Evolutionary conservation across 495 filamentous ascomycete species (phyloP).

Genomic region (Penicillium nucicola): DNA sequence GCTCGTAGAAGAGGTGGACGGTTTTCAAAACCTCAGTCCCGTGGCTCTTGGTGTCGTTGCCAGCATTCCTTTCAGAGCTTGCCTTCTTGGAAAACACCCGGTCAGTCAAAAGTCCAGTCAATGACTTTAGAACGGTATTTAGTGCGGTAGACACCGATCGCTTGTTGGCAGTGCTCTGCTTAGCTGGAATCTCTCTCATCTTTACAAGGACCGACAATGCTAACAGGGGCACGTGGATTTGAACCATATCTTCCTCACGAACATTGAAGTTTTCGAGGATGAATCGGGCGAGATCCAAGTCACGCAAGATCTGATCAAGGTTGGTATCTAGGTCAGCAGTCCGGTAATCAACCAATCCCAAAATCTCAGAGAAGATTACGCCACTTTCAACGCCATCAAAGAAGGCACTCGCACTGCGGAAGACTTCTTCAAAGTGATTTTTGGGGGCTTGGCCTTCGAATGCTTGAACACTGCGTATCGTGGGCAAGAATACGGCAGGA

Average conservation of each 20-base stretch:
- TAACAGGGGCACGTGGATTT: constrained; percentile 76
- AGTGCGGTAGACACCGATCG: constrained; percentile 25
- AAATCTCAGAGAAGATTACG: constrained; percentile 84
- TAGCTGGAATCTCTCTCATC: constrained; percentile 28
- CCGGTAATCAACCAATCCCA: constrained; percentile 45
- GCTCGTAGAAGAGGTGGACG: constrained; percentile 62
- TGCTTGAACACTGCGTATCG: constrained; percentile 70
- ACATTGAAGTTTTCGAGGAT: constrained; percentile 88
- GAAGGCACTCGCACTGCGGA: constrained; percentile 89
- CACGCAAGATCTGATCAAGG: constrained; percentile 41
- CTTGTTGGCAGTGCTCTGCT: constrained; percentile 12
- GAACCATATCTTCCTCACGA: constrained; percentile 92
- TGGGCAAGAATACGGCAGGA: constrained; percentile 80
- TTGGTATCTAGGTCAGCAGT: constrained; percentile 30
- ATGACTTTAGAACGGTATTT: constrained; percentile 30
- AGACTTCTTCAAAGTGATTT: constrained; percentile 76
- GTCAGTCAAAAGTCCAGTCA: constrained; percentile 62
- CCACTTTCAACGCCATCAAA: constrained; percentile 96
- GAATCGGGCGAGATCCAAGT: constrained; percentile 73
- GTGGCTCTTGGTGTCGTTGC: constrained; percentile 18
- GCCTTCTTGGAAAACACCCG: constrained; percentile 58
- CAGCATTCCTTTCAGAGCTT: constrained; percentile 19
- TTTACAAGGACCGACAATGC: constrained; percentile 65
- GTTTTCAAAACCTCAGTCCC: constrained; percentile 52
- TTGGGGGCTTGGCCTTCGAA: constrained; percentile 62